Percentiles rank a stretch among this genome's conserved stretches.
phyloP scores from a whole-genome alignment of 2,329 filamentous ascomycete genomes.

The Diaporthe aspalathi region DNA sequence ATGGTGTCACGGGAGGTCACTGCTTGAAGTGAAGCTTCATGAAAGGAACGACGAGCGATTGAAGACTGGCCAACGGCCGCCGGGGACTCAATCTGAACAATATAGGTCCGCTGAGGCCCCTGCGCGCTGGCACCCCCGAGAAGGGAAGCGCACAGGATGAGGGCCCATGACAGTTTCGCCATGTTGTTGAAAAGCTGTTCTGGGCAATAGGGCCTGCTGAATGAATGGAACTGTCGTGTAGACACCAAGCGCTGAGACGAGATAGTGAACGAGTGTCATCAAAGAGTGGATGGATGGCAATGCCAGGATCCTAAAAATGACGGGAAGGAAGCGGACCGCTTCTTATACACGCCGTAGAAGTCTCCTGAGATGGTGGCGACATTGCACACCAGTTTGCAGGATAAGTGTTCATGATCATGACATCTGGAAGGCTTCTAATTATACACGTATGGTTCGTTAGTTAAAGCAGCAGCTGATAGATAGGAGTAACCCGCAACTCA shows the following conservation, averaged over 20 bases:
- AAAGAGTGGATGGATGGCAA: background rate
- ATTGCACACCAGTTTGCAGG: background rate
- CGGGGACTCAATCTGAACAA: constrained; percentile 22
- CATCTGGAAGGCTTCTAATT: background rate
- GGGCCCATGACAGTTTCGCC: background rate
- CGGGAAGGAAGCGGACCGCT: too few species aligned
- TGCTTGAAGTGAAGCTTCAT: constrained; percentile 4
- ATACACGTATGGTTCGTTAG: background rate
- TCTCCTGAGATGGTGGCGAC: too few species aligned
- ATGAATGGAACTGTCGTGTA: background rate
- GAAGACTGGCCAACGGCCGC: background rate
- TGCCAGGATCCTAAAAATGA: too few species aligned
- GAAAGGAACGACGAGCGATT: constrained; percentile 1
- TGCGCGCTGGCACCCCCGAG: background rate
- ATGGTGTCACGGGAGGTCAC: constrained; percentile 9
- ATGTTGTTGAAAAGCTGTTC: background rate
- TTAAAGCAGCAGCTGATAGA: background rate
- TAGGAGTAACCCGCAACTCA: constrained; percentile 17
- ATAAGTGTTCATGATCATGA: background rate
- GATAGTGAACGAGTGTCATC: background rate
- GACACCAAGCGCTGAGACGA: background rate
- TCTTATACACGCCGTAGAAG: background rate
- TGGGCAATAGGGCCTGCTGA: background rate
- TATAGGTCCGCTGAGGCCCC: constrained; percentile 13
- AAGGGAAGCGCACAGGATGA: background rate